Percentiles rank a stretch among this genome's conserved stretches.
Conservation (phyloP, 306 rosid genomes). For the Fragaria iinumae region DNA sequence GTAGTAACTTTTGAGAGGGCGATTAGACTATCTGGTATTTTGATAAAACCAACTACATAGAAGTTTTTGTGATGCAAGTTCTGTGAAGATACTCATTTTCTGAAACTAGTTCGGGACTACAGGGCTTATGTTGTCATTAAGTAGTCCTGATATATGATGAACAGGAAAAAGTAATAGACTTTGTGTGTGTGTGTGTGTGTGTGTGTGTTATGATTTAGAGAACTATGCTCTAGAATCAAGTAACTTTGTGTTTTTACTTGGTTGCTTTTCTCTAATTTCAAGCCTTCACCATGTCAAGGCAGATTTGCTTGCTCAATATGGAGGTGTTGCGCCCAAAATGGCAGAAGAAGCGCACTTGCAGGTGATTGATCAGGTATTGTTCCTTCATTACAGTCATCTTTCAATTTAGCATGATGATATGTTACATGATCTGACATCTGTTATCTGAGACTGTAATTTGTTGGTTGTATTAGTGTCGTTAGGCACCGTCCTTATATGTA, state of each 20-base stretch:
- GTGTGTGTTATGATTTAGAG: not conserved
- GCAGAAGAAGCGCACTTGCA: slow-evolving; percentile 93
- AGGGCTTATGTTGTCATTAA: not conserved
- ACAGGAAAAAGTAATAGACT: not conserved
- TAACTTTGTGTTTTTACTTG: not conserved
- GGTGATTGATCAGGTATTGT: slow-evolving; percentile 74
- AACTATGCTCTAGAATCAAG: not conserved
- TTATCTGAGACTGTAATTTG: not conserved
- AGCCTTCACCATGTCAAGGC: slow-evolving; percentile 56
- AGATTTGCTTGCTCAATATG: slow-evolving; percentile 79
- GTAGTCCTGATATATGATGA: not conserved
- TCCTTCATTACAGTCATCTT: not conserved
- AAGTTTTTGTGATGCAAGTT: not conserved
- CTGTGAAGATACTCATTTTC: not conserved
- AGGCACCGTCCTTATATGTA: not conserved
- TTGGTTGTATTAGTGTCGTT: not conserved
- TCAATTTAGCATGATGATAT: not conserved
- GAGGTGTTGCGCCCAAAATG: slow-evolving; percentile 98
- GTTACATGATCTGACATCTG: not conserved
- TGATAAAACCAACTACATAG: not conserved
- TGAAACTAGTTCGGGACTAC: not conserved
- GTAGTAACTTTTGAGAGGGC: not conserved
- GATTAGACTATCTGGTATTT: not conserved
- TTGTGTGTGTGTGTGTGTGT: not conserved
- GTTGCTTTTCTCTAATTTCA: slow-evolving; percentile 14